phyloP scores from a whole-genome alignment of 495 filamentous ascomycete genomes.

The Platismatia glauca region DNA sequence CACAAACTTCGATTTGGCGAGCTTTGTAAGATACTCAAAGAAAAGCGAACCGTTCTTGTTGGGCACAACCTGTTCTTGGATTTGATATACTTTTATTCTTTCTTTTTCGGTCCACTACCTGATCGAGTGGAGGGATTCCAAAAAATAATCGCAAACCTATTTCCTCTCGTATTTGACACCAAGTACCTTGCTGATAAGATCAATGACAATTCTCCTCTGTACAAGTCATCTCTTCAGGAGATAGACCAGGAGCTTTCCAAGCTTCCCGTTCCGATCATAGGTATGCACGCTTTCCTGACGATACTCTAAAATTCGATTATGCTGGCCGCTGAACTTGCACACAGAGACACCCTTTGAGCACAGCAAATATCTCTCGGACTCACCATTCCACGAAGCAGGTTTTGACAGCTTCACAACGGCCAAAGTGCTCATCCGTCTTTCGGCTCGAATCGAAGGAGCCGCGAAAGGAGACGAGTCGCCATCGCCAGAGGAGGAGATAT shows the following conservation, averaged over 20 bases:
- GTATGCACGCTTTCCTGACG: constrained; percentile 27
- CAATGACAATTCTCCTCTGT: constrained; percentile 37
- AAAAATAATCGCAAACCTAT: constrained; percentile 42
- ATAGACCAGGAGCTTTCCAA: constrained; percentile 36
- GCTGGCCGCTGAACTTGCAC: constrained; percentile 15
- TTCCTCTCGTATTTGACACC: constrained; percentile 67
- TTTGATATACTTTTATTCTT: constrained; percentile 59
- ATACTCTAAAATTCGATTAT: neutral
- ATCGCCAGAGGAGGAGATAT: constrained; percentile 12
- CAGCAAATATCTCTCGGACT: constrained; percentile 38
- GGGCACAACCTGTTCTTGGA: constrained; percentile 76
- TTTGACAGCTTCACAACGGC: constrained; percentile 67
- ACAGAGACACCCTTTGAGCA: constrained; percentile 36
- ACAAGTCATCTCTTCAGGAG: constrained; percentile 42
- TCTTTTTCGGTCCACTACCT: constrained; percentile 61
- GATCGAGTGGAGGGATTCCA: constrained; percentile 53
- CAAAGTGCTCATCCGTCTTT: constrained; percentile 52
- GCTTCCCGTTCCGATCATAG: constrained; percentile 36
- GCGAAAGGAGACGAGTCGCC: constrained; percentile 20
- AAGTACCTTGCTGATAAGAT: constrained; percentile 62
- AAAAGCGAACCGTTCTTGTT: constrained; percentile 26
- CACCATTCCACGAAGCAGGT: constrained; percentile 56
- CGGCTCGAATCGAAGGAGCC: constrained; percentile 39
- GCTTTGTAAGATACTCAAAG: constrained; percentile 34
- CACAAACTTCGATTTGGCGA: constrained; percentile 27